These are phyloP conservation scores for Taphrina communis DNA, from an alignment of 1,139 yeast genomes.

Conservation along the genomic window DNA sequence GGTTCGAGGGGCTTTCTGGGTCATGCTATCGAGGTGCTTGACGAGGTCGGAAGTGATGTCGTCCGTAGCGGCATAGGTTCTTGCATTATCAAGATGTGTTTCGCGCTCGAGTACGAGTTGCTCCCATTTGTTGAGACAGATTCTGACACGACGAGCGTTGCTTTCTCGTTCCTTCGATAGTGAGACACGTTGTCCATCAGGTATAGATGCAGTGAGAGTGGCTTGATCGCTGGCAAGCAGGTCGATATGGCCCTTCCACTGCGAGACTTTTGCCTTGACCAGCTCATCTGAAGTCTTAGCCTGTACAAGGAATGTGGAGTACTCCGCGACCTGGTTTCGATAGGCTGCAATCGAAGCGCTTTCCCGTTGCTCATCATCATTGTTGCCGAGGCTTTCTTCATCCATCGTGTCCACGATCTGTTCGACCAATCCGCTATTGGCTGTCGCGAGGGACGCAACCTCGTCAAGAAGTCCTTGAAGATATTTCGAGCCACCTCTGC, in stretches of 20 bases:
- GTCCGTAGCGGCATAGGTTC: slow-evolving; percentile 20
- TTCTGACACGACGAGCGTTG: slow-evolving; percentile 29
- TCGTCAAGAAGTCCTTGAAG: slow-evolving; percentile 59
- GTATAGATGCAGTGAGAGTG: slow-evolving; percentile 58
- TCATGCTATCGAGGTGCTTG: neutral
- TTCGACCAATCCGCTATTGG: slow-evolving; percentile 54
- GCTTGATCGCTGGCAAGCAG: slow-evolving; percentile 57
- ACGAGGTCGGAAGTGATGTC: slow-evolving; percentile 21
- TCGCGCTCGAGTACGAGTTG: slow-evolving; percentile 9
- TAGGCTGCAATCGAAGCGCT: slow-evolving; percentile 55
- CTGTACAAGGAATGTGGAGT: slow-evolving; percentile 54
- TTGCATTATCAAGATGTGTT: neutral
- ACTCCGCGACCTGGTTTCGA: slow-evolving; percentile 45
- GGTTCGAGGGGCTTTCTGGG: neutral
- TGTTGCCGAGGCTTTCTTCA: slow-evolving; percentile 62
- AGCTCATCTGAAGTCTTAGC: slow-evolving; percentile 69
- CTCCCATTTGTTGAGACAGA: slow-evolving; percentile 3
- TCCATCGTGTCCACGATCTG: slow-evolving; percentile 59
- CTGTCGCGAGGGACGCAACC: slow-evolving; percentile 56
- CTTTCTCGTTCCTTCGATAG: slow-evolving; percentile 15
- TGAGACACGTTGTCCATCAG: slow-evolving; percentile 54
- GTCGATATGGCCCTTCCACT: slow-evolving; percentile 56
- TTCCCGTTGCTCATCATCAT: slow-evolving; percentile 56
- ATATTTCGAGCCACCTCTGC: slow-evolving; percentile 60
- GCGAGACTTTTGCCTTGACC: slow-evolving; percentile 57